These are phyloP conservation scores for Kluyveromyces lactis DNA, from an alignment of 805 yeast genomes.

Conservation along the genomic window DNA sequence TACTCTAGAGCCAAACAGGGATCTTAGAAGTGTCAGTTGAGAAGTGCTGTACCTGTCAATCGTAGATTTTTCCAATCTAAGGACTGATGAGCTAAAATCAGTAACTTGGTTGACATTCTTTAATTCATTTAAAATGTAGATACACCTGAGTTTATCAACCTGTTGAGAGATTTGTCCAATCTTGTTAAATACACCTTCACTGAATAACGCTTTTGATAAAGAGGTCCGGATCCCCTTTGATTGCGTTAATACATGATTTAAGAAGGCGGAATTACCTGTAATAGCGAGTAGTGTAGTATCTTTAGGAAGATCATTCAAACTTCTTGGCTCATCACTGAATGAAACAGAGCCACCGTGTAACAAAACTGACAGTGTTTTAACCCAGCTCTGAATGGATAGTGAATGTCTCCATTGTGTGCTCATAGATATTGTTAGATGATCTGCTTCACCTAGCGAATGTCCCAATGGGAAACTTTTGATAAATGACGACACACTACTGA, in stretches of 20 bases:
- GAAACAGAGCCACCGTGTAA: slow-evolving; percentile 29
- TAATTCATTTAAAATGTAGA: slow-evolving; percentile 33
- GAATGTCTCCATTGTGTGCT: slow-evolving; percentile 10
- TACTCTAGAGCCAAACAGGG: slow-evolving; percentile 41
- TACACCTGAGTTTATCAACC: slow-evolving; percentile 30
- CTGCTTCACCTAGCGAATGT: slow-evolving; percentile 29
- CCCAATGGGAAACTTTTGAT: slow-evolving; percentile 30
- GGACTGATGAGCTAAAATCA: slow-evolving; percentile 11
- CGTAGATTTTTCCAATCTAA: slow-evolving; percentile 11
- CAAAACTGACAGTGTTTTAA: slow-evolving; percentile 30
- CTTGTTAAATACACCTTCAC: slow-evolving; percentile 41
- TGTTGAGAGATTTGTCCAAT: slow-evolving; percentile 22
- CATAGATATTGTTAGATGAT: slow-evolving; percentile 25
- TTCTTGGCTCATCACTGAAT: slow-evolving; percentile 16
- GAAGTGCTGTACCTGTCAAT: slow-evolving; percentile 12
- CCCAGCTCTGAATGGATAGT: slow-evolving; percentile 35
- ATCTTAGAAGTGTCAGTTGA: slow-evolving; percentile 35
- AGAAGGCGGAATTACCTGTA: slow-evolving; percentile 6
- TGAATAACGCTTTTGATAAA: slow-evolving; percentile 28
- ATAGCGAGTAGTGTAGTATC: slow-evolving; percentile 19
- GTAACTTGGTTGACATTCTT: slow-evolving; percentile 10
- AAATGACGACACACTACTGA: slow-evolving; percentile 46
- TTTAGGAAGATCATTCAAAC: slow-evolving; percentile 5
- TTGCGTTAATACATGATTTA: slow-evolving; percentile 2
- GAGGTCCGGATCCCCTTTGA: not conserved